Percentiles rank a stretch among this genome's conserved stretches.
Conservation (phyloP, 2,329 filamentous ascomycete genomes). For the Thelonectria discophora region DNA sequence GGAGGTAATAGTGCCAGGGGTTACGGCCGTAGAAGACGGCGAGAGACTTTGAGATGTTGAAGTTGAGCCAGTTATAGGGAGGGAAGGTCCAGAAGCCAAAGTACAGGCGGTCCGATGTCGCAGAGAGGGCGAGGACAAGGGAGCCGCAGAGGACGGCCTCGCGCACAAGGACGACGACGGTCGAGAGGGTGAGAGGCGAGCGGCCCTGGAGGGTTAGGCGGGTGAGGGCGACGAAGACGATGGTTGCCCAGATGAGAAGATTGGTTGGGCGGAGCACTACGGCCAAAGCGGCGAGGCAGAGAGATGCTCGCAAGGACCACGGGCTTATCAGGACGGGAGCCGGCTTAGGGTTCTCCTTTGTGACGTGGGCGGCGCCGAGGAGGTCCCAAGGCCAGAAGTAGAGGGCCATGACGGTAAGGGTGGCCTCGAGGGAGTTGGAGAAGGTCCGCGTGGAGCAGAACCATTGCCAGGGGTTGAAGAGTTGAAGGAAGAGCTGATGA, state of each 20-base stretch:
- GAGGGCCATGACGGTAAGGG: constrained; percentile 81
- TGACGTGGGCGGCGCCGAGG: constrained; percentile 53
- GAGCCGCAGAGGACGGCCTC: constrained; percentile 73
- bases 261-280: constrained; percentile 92
- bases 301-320: constrained; percentile 60
- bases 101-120: constrained; percentile 77
- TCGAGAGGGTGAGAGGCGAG: constrained; percentile 54
- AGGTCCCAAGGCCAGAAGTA: constrained; percentile 88
- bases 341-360: constrained; percentile 53
- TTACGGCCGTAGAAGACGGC: constrained; percentile 94
- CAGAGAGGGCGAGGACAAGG: constrained; percentile 69
- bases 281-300: constrained; percentile 81
- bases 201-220: constrained; percentile 46
- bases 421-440: constrained; percentile 94
- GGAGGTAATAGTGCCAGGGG: constrained; percentile 91
- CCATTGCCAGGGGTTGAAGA: constrained; percentile 82
- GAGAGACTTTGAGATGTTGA: constrained; percentile 88
- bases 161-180: constrained; percentile 63
- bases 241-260: constrained; percentile 79
- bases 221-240: constrained; percentile 62
- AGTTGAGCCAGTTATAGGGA: constrained; percentile 84
- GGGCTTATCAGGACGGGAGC: constrained; percentile 38
- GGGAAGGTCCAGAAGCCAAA: constrained; percentile 91
- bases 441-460: constrained; percentile 93
- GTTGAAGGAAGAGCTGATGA: constrained; percentile 48